Base-by-base conservation (phyloP, 768 basidiomycete species). In the Suillus ampliporus region DNA sequence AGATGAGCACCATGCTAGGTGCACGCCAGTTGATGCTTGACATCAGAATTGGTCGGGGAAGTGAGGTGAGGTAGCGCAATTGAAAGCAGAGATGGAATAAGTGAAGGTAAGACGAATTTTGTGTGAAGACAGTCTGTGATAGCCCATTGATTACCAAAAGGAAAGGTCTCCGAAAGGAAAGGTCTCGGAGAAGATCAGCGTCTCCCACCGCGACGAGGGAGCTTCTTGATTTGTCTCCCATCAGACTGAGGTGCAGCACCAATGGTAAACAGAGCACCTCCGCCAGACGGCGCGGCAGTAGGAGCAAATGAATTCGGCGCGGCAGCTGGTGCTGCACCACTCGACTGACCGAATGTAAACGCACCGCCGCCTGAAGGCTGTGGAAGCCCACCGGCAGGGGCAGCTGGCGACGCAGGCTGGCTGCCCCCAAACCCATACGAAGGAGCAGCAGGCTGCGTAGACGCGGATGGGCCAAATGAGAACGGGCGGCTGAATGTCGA, bases 341-440 rank as follows among this genome's bases (percentile, higher is more conserved):
- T 71, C 34, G 70, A 68, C 44, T 65, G 69, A 61, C 82, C 80
- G 62, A 86, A 87, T 41, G 76, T 35, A 57, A 78, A 76, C 28
- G 73, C 28, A n/a, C 53, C 64, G 13, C 72, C 68, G 13, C 72
- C 68, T 9, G 65, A 61, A 7, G 85, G 80, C 43, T 84, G 68
- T 57, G 63, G 74, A 56, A 67, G 46, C 65, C 70, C 35, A 65
- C 53, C 5, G 68, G 74, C 54, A 80, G 64, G 38, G 69, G 78
- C 74, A 50, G 83, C 86, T 31, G 87, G 87, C 11, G 87, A 89
- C 44, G 80, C 82, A 57, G 88, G 86, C 66, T 87, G 87, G 67
- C 80, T 83, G 41, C 83, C 17, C 23, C 83, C 86, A 68, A 89
- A 89, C 10, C 76, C 52, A 65, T 88, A 89, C 2, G 79, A 61